Evolutionary conservation across 257 asterid genomes (phyloP).

Genomic region (Solanum pennellii): DNA sequence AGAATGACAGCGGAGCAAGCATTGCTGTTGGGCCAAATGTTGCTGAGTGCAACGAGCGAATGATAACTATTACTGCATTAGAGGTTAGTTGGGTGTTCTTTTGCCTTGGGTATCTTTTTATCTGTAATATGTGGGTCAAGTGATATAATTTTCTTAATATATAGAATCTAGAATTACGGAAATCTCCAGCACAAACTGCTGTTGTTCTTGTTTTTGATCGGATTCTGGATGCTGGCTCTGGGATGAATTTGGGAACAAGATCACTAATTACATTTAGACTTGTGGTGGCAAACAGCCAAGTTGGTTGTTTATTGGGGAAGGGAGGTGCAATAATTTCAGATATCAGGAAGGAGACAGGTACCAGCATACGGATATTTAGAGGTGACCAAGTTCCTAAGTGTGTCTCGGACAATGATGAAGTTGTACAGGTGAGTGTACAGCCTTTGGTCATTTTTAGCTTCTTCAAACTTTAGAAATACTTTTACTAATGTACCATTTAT

Average conservation of each 20-base stretch:
- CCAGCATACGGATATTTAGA: conserved; percentile 38
- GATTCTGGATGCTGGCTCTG: conserved; percentile 23
- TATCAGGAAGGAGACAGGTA: conserved; percentile 62
- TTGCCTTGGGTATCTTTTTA: neutral
- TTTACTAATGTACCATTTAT: neutral
- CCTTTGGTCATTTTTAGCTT: neutral
- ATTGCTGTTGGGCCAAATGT: conserved; percentile 40
- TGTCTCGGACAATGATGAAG: conserved; percentile 37
- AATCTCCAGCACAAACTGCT: conserved; percentile 60
- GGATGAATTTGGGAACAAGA: conserved; percentile 25
- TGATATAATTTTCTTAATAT: neutral
- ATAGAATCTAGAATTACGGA: conserved; percentile 35
- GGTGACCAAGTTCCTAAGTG: conserved; percentile 61
- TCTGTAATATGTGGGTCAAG: neutral
- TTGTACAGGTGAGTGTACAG: conserved; percentile 43
- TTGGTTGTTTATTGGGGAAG: conserved; percentile 76
- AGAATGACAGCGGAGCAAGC: conserved; percentile 45
- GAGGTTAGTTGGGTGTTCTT: conserved; percentile 29
- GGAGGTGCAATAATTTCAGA: conserved; percentile 61
- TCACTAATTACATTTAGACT: conserved; percentile 36
- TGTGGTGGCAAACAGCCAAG: conserved; percentile 41
- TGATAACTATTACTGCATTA: conserved; percentile 46
- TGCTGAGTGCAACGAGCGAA: conserved; percentile 43
- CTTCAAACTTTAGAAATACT: neutral
- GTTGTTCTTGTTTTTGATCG: conserved; percentile 38